Evolutionary conservation across 2,329 filamentous ascomycete genomes (phyloP).

Genomic region (Purpureocillium lavendulum): DNA sequence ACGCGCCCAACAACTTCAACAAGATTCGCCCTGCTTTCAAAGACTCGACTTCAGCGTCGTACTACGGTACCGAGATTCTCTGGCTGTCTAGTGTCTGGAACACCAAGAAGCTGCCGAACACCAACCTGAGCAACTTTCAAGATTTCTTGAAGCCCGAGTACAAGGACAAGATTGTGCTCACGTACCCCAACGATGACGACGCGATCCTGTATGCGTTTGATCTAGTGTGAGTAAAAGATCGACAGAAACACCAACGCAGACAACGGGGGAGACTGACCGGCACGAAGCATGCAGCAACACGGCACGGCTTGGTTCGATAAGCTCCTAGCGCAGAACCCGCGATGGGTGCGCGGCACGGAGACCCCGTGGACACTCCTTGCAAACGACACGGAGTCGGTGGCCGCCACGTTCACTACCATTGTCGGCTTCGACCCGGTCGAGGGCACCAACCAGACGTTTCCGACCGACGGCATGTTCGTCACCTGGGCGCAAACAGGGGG

Average conservation of each 20-base stretch:
- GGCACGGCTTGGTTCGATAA: slow-evolving; percentile 38
- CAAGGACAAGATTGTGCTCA: slow-evolving; percentile 44
- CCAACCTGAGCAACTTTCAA: slow-evolving; percentile 25
- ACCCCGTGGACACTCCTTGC: slow-evolving; percentile 29
- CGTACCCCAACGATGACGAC: slow-evolving; percentile 51
- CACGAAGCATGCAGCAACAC: slow-evolving; percentile 24
- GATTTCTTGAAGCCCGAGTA: slow-evolving; percentile 39
- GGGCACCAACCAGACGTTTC: slow-evolving; percentile 17
- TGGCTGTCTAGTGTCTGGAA: slow-evolving; percentile 29
- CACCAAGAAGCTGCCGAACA: slow-evolving; percentile 23
- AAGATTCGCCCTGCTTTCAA: slow-evolving; percentile 31
- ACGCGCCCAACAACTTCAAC: slow-evolving; percentile 38
- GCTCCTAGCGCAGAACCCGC: slow-evolving; percentile 38
- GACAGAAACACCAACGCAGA: no score
- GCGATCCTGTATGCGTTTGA: slow-evolving; percentile 43
- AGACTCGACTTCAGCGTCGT: slow-evolving; percentile 30
- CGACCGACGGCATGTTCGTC: slow-evolving; percentile 31
- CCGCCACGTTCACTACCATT: slow-evolving; percentile 24
- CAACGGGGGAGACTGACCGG: no score
- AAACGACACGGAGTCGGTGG: slow-evolving; percentile 17
- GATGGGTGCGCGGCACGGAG: slow-evolving; percentile 42
- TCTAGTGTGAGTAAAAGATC: slow-evolving; percentile 30
- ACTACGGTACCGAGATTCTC: slow-evolving; percentile 29
- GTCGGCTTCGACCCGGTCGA: slow-evolving; percentile 9
- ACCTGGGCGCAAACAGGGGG: slow-evolving; percentile 39